Conservation (phyloP, 2,329 filamentous ascomycete genomes). For the Shiraia bambusicola region DNA sequence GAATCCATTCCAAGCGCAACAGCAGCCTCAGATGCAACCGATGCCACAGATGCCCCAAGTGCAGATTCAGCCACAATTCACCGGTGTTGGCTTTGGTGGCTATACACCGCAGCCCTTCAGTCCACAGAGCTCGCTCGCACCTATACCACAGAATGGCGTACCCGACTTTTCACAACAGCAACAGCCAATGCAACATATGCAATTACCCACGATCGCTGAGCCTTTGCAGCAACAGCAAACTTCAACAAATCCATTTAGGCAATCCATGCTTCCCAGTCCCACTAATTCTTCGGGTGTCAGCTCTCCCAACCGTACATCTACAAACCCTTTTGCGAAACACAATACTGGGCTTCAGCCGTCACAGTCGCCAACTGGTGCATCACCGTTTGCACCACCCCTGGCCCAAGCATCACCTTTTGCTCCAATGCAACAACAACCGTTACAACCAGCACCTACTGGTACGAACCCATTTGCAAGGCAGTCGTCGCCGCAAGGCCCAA, state of each 20-base stretch:
- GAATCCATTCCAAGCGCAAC: conserved; percentile 89
- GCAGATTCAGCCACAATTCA: conserved; percentile 61
- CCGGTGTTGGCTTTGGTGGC: conserved; percentile 81
- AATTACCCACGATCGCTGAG: conserved; percentile 37
- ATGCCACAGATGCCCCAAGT: conserved; percentile 44
- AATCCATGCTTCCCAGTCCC: conserved; percentile 69
- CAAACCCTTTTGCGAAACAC: conserved; percentile 82
- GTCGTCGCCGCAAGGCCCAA: conserved; percentile 43
- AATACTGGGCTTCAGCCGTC: conserved; percentile 32
- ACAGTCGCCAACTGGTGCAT: conserved; percentile 27
- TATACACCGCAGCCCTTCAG: conserved; percentile 67
- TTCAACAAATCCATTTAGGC: conserved; percentile 88
- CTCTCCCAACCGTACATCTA: conserved; percentile 63
- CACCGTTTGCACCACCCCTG: conserved; percentile 29
- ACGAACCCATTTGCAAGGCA: conserved; percentile 71
- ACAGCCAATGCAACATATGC: conserved; percentile 21
- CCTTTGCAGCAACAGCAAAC: conserved; percentile 54
- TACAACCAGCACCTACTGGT: conserved; percentile 63
- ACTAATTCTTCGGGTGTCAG: conserved; percentile 39
- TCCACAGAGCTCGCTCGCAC: conserved; percentile 45
- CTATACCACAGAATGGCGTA: conserved; percentile 54
- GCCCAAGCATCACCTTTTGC: conserved; percentile 39
- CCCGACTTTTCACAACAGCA: conserved; percentile 48
- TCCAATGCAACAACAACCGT: conserved; percentile 44
- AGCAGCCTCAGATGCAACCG: conserved; percentile 10